Percentiles rank a stretch among this genome's conserved stretches.
These are phyloP conservation scores for Nakazawaea laoshanensis DNA, from an alignment of 805 yeast genomes.

Conservation along the genomic window DNA sequence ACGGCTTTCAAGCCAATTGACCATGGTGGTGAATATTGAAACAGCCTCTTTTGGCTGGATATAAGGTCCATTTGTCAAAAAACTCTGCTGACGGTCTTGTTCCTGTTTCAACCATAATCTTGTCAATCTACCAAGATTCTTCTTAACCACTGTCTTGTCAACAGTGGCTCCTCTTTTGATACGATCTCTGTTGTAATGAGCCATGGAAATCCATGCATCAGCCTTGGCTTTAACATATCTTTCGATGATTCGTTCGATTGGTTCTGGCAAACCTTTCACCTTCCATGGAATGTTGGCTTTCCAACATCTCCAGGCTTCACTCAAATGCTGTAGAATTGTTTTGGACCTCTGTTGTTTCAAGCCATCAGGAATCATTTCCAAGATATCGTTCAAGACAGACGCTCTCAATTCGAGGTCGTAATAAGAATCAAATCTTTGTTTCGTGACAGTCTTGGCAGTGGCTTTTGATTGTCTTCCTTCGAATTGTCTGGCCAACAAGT, in stretches of 20 bases:
- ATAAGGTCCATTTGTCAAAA: slow-evolving; percentile 81
- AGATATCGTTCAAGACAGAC: slow-evolving; percentile 88
- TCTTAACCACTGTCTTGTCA: slow-evolving; percentile 90
- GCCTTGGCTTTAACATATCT: slow-evolving; percentile 92
- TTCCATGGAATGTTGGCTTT: slow-evolving; percentile 98
- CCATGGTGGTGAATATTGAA: slow-evolving; percentile 76
- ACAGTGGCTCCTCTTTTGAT: slow-evolving; percentile 85
- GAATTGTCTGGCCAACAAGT: slow-evolving; percentile 83
- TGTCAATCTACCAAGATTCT: slow-evolving; percentile 86
- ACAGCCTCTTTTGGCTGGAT: slow-evolving; percentile 85
- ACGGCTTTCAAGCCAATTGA: slow-evolving; percentile 82
- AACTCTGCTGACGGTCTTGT: slow-evolving; percentile 77
- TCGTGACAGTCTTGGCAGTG: slow-evolving; percentile 87
- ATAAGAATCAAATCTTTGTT: slow-evolving; percentile 91
- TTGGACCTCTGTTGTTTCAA: slow-evolving; percentile 80
- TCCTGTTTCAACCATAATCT: slow-evolving; percentile 89
- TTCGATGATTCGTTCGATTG: slow-evolving; percentile 77
- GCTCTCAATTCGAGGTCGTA: slow-evolving; percentile 90
- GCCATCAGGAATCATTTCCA: slow-evolving; percentile 97
- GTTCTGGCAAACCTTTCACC: slow-evolving; percentile 92
- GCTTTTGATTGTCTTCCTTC: slow-evolving; percentile 93
- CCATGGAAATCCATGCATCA: slow-evolving; percentile 92
- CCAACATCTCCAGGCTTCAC: slow-evolving; percentile 99
- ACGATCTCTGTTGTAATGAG: slow-evolving; percentile 86
- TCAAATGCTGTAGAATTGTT: slow-evolving; percentile 83